These are phyloP conservation scores for Amanita jacksonii DNA, from an alignment of 768 basidiomycete genomes.

Conservation along the genomic window DNA sequence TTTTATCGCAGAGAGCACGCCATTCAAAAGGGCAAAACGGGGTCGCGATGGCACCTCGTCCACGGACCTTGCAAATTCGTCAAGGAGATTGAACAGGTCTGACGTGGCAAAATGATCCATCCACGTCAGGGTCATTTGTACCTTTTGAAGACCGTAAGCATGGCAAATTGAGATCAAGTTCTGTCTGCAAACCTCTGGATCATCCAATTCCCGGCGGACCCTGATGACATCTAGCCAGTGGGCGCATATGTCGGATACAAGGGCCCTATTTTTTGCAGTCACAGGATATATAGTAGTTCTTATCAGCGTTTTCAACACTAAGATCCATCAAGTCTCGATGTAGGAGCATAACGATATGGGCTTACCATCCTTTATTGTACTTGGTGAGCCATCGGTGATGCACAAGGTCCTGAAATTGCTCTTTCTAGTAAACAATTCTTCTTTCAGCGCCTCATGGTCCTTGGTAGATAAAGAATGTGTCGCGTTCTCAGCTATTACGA, in stretches of 20 bases:
- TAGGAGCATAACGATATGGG: too few relatives aligned
- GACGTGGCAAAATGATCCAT: conserved; percentile 38
- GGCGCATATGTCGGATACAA: conserved; percentile 30
- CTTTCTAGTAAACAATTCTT: conserved; percentile 24
- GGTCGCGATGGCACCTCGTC: conserved; percentile 7
- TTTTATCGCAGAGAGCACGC: conserved; percentile 27
- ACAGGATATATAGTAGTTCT: conserved; percentile 25
- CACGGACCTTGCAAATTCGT: conserved; percentile 19
- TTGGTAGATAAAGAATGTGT: conserved; percentile 16
- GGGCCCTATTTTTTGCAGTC: conserved; percentile 25
- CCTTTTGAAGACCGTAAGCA: conserved; percentile 13
- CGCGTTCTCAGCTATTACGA: conserved; percentile 25
- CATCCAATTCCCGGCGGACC: background rate
- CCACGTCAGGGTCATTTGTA: conserved; percentile 34
- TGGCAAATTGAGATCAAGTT: background rate
- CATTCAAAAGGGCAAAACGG: conserved; percentile 21
- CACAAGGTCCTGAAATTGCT: conserved; percentile 26
- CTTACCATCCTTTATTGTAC: conserved; percentile 26
- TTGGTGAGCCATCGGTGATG: conserved; percentile 17
- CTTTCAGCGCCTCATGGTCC: conserved; percentile 30
- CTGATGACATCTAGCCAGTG: conserved; percentile 33
- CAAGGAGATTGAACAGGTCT: conserved; percentile 36
- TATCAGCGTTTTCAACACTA: conserved; percentile 37
- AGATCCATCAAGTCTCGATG: too few relatives aligned
- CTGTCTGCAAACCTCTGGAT: conserved; percentile 6